Conservation (phyloP, 495 filamentous ascomycete species). For the Neurospora sp. region DNA sequence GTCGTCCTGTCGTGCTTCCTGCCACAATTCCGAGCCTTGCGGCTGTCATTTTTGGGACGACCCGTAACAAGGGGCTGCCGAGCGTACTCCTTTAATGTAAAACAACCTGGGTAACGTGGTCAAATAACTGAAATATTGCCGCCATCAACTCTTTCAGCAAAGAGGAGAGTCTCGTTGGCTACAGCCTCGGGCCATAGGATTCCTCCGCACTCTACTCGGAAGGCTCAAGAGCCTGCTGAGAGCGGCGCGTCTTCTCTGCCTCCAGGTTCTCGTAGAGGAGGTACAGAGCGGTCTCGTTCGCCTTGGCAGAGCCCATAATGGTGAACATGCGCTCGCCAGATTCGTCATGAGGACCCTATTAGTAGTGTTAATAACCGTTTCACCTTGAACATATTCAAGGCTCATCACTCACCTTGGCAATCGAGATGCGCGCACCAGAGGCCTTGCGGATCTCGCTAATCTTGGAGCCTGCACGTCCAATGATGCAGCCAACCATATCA, state of each 20-base stretch:
- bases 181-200: conserved; percentile 16
- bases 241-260: conserved; percentile 94
- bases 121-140: neutral
- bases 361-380: neutral
- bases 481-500: conserved; percentile 99
- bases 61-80: conserved; percentile 29
- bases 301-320: conserved; percentile 84
- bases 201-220: conserved; percentile 53
- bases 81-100: conserved; percentile 8
- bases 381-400: neutral
- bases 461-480: conserved; percentile 86
- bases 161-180: conserved; percentile 11
- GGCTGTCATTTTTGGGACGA: conserved; percentile 48
- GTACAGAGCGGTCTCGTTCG: conserved; percentile 92
- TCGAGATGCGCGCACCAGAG: conserved; percentile 93
- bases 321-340: conserved; percentile 99
- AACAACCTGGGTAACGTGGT: neutral
- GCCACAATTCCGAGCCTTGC: conserved; percentile 45
- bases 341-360: conserved; percentile 79
- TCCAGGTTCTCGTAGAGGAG: conserved; percentile 98
- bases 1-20: conserved; percentile 36
- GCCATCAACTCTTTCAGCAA: conserved; percentile 3
- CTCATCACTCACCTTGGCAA: conserved; percentile 59
- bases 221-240: conserved; percentile 45
- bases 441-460: conserved; percentile 96